Evolutionary conservation across 2,329 filamentous ascomycete species (phyloP), one percentile per base, ranked within the genome.

Genomic region (Hirsutella minnesotensis): DNA sequence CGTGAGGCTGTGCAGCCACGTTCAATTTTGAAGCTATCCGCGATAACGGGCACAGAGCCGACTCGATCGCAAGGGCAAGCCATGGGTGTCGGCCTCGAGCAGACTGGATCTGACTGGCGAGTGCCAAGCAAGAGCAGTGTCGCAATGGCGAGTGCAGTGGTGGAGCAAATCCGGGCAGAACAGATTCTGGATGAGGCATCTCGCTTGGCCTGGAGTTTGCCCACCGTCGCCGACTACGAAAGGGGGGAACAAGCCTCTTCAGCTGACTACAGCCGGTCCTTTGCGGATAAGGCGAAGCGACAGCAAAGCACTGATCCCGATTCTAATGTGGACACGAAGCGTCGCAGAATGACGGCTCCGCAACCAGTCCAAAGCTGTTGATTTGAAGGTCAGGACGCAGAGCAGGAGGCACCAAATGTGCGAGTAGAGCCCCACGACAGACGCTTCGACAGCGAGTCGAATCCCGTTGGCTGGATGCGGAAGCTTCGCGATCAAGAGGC

Each of bases 1-100:
- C 53, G 64, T 29, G 57, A 55, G 39, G 50, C 51, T 3, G 46
- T 35, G 4, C 46, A 49, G 13, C 56, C 59, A 5, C 58, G 56
- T 1, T 59, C 64, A 1, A 66, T 66, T 21, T 40, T 67, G 24
- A 64, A 62, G 36, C 22, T 43, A 38, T 27, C 41, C 16, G 16
- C 29, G 20, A n/a, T 20, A n/a, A 44, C 46, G 2, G 20, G 27
- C n/a, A 44, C 53, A 22, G 49, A 50, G 22, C 37, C 43, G 10
- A 24, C 20, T 13, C n/a, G 18, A 5, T 18, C 40, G 30, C 38
- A 42, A 7, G 38, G 38, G 5, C 37, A 45, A n/a, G 41, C 27
- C 30, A 19, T 13, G 41, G 42, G 35, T 12, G 36, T 37, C 21
- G 43, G 37, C 21, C 42, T 41, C 29, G 51, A 48, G 31, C 51